Base-by-base conservation (phyloP, 2,329 filamentous ascomycete species). In the Fusarium sp. region DNA sequence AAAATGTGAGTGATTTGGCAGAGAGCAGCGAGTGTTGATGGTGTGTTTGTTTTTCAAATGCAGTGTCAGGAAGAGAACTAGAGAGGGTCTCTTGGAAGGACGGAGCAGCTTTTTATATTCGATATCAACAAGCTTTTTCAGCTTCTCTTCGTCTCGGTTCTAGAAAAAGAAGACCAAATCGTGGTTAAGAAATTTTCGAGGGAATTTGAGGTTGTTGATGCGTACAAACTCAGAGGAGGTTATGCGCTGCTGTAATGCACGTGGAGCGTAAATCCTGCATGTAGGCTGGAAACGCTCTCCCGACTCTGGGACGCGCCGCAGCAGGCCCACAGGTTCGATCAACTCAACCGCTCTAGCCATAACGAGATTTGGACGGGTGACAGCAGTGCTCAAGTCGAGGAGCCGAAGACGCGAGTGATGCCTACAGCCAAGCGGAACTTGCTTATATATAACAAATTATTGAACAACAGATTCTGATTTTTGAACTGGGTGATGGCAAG, bases 211-310 rank as follows among this genome's bases (percentile, higher is more conserved):
- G 41, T 40, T 22, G 9, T 25, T 24, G 25, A 22, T 40, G 28
- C 51, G 44, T 52, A 61, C 57, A 38, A 51, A 61, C 51, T 61
- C 24, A 36, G 43, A 15, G 36, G 39, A 22, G 11, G 24, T 26
- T n/a, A 6, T 35, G n/a, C 7, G 13, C 6, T 46, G 34, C 22
- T 28, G 32, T 12, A 26, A 19, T n/a, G 42, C 29, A 32, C 6
- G 24, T 36, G 25, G 19, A 13, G n/a, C 13, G 29, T 15, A 25
- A 13, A 43, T 15, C 13, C 31, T 24, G 32, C 13, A 29, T 22
- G 39, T 45, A 47, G 36, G 22, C 15, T 34, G 25, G 22, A 36
- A 34, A 31, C 6, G 36, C 26, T 51, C 34, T 15, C 32, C 19
- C 11, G 41, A 32, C 13, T 35, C 45, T 9, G 29, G 13, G 25